Evolutionary conservation across 2,329 filamentous ascomycete genomes (phyloP).

Genomic region (Penicillium sp.): DNA sequence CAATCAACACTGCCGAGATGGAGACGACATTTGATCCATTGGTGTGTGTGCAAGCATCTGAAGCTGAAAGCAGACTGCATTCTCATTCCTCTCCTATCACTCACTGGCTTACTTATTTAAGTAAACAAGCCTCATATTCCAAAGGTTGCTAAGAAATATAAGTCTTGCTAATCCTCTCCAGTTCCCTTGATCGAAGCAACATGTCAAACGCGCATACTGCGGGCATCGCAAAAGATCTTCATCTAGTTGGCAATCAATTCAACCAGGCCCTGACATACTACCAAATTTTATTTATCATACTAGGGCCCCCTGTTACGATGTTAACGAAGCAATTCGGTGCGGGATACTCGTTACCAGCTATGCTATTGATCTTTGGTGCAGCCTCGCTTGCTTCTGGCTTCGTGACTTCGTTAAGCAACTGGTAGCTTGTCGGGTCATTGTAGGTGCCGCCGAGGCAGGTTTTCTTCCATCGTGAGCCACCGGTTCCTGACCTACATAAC

Average conservation of each 20-base stretch:
- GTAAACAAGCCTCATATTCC: no score
- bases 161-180: background rate
- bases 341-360: background rate
- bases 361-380: background rate
- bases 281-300: background rate
- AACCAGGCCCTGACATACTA: background rate
- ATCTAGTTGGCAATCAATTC: background rate
- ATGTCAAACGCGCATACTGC: background rate
- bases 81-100: background rate
- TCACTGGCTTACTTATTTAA: background rate
- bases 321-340: background rate
- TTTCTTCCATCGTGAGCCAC: background rate
- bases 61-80: background rate
- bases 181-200: background rate
- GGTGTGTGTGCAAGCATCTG: background rate
- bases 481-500: background rate
- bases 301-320: background rate
- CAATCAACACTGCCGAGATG: no score
- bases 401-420: background rate
- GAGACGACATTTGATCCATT: background rate
- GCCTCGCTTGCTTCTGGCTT: background rate
- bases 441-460: background rate
- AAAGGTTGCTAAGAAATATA: no score
- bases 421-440: background rate
- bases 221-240: background rate